These are phyloP conservation scores for Sodiomyces alkalinus DNA, from an alignment of 2,329 filamentous ascomycete species.

Conservation along the genomic window DNA sequence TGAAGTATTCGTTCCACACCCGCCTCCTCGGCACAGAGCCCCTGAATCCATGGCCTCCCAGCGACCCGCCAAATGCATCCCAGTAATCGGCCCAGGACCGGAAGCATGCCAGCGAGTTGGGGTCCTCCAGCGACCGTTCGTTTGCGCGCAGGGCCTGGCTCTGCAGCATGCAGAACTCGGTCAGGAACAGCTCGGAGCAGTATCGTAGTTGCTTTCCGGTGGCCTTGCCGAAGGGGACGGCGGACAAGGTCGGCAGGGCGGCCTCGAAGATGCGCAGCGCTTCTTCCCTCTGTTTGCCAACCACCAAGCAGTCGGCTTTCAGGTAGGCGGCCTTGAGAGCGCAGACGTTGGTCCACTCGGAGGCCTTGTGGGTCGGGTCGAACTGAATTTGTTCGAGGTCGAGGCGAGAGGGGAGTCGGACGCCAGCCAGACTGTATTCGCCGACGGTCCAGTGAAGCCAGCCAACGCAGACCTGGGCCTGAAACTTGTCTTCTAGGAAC, in stretches of 20 bases:
- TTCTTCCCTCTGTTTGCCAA: conserved; percentile 32
- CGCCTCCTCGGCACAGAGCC: conserved; percentile 46
- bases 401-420: conserved; percentile 48
- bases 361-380: conserved; percentile 35
- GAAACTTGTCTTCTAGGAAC: conserved; percentile 47
- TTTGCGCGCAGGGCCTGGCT: conserved; percentile 41
- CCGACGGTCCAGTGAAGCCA: conserved; percentile 72
- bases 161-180: conserved; percentile 57
- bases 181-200: conserved; percentile 68
- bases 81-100: conserved; percentile 59
- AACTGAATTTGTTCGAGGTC: conserved; percentile 37
- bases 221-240: conserved; percentile 32
- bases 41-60: conserved; percentile 41
- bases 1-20: conserved; percentile 79
- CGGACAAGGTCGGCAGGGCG: conserved; percentile 46
- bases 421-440: conserved; percentile 48
- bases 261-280: conserved; percentile 53
- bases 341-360: conserved; percentile 72
- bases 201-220: conserved; percentile 52
- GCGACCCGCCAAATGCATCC: conserved; percentile 31
- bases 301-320: conserved; percentile 48
- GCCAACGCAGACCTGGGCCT: conserved; percentile 69
- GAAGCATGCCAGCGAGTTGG: conserved; percentile 39
- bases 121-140: conserved; percentile 32
- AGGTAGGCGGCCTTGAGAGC: conserved; percentile 66